phyloP scores from a whole-genome alignment of 352 stramenopile genomes.

The Peronospora tabacina region DNA sequence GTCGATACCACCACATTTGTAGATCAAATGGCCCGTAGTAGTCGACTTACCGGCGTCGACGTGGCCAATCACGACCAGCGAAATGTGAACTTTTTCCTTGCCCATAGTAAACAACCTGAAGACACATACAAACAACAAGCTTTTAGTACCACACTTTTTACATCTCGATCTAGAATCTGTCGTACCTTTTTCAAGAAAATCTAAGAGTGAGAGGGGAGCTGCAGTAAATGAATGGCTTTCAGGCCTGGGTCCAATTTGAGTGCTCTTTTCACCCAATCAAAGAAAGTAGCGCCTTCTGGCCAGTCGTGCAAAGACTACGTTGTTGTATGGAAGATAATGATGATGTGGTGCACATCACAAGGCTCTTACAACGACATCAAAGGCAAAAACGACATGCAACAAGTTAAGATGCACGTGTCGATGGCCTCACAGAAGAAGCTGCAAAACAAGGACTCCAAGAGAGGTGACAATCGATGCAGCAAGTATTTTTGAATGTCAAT shows the following conservation, averaged over 20 bases:
- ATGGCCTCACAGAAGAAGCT: not conserved
- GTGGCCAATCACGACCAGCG: slow-evolving; percentile 94
- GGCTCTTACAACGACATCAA: not conserved
- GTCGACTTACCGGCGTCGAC: slow-evolving; percentile 98
- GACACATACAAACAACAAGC: not conserved
- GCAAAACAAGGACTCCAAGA: slow-evolving; percentile 35
- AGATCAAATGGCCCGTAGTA: slow-evolving; percentile 97
- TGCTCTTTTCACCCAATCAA: slow-evolving; percentile 1
- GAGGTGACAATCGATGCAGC: slow-evolving; percentile 28
- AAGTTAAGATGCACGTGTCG: too few species aligned
- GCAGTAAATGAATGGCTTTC: not conserved
- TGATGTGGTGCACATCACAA: slow-evolving; percentile 17
- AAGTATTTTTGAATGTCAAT: slow-evolving; percentile 35
- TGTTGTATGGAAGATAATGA: not conserved
- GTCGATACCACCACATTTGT: slow-evolving; percentile 98
- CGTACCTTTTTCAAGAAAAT: slow-evolving; percentile 43
- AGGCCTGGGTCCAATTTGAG: not conserved
- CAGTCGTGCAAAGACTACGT: not conserved
- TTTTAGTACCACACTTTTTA: not conserved
- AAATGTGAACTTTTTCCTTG: slow-evolving; percentile 85
- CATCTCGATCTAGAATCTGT: not conserved
- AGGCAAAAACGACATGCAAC: too few species aligned
- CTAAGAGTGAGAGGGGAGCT: slow-evolving; percentile 26
- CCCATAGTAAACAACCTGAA: slow-evolving; percentile 31
- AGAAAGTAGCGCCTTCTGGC: not conserved